Base-by-base conservation (phyloP, 108 stramenopile species). In the Epithemia pelagica region DNA sequence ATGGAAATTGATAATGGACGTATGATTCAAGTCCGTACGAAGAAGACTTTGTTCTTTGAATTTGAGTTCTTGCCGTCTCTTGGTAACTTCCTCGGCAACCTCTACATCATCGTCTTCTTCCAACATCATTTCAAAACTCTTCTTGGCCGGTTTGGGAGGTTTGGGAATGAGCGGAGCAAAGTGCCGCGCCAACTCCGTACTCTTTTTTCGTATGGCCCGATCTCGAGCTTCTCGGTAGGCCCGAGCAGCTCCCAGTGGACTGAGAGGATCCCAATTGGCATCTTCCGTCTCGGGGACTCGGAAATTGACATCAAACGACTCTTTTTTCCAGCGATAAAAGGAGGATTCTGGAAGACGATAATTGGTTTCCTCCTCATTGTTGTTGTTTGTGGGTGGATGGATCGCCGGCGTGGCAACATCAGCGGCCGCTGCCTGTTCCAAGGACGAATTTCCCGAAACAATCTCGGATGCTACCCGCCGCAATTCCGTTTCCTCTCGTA, bases 1-100 rank as follows among this genome's bases (percentile, higher is more conserved):
- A 76, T 98, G 97, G 64, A 98, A 97, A 21, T 74, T 68, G 54
- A 98, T 69, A 69, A 90, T 76, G 15, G 88, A 86, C 2, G 95
- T 94, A 62, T 77, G 84, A 24, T 82, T 82, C 2, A 70, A 75
- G 29, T 68, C 69, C 69, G 82, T 95, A 60, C 77, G 79, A 19
- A 98, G 59, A 0, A 96, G 62, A 8, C 71, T 85, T 2, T 62
- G 73, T 62, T 95, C 88, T 59, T 72, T 75, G 25, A 98, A 67
- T 51, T 87, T 77, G 30, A 94, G 69, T 29, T 80, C 85, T 28
- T 71, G 58, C 58, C 86, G 87, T 29, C 82, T 80, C 8, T 58
- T 59, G 1, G 69, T 74, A n/a, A 74, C 68, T 26, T 81, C 78
- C 31, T 76, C 80, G 25, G 81, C 80, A 23, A 61, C 59, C 5